phyloP scores from a whole-genome alignment of 495 filamentous ascomycete genomes.

The Penicillium paxilli region DNA sequence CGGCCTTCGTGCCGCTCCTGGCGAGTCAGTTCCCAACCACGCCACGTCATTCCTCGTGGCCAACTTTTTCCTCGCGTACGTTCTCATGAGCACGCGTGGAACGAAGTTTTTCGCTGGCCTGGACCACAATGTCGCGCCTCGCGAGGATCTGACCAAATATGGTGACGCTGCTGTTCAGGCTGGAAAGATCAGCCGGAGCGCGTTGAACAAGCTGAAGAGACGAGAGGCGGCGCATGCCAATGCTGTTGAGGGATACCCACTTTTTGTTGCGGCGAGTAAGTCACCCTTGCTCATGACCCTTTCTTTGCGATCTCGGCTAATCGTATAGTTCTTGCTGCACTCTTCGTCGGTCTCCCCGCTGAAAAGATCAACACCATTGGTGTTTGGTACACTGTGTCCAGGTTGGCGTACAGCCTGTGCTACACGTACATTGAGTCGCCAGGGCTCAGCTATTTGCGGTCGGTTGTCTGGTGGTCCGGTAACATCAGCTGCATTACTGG shows the following conservation, averaged over 20 bases:
- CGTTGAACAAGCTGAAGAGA: conserved; percentile 47
- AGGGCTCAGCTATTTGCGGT: conserved; percentile 38
- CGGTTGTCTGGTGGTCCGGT: conserved; percentile 46
- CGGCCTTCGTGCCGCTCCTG: conserved; percentile 24
- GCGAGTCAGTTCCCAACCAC: conserved; percentile 29
- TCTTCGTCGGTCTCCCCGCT: conserved; percentile 32
- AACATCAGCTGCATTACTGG: conserved; percentile 43
- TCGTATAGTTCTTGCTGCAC: conserved; percentile 26
- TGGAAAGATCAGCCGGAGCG: conserved; percentile 47
- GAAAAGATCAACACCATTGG: conserved; percentile 43
- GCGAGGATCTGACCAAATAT: conserved; percentile 45
- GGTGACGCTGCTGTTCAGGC: conserved; percentile 46
- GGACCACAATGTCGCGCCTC: conserved; percentile 50
- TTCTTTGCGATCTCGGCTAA: conserved; percentile 7
- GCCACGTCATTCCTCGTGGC: conserved; percentile 40
- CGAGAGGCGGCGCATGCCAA: conserved; percentile 50
- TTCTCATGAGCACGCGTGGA: conserved; percentile 40
- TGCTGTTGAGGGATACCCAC: conserved; percentile 45
- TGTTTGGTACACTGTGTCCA: conserved; percentile 43
- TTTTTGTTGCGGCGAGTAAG: conserved; percentile 45
- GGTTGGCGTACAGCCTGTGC: conserved; percentile 36
- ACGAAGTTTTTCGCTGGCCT: conserved; percentile 43
- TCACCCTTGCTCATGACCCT: conserved; percentile 8
- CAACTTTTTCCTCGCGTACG: conserved; percentile 51
- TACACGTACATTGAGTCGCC: conserved; percentile 42